Evolutionary conservation across 495 filamentous ascomycete genomes (phyloP).

Genomic region (Trichocladium uniseriatum): DNA sequence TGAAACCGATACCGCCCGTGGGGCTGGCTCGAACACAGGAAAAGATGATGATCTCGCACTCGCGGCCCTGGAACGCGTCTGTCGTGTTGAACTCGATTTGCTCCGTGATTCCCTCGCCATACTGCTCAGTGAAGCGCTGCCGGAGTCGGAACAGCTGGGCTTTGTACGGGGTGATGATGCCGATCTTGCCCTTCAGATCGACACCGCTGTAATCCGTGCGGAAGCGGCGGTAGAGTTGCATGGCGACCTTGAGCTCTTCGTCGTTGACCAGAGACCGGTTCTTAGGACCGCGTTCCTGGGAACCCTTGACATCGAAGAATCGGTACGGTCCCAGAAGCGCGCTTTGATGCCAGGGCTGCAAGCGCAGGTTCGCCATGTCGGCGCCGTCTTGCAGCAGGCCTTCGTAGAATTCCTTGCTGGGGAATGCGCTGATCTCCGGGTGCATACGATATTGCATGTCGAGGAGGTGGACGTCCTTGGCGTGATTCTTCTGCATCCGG

Average conservation of each 20-base stretch:
- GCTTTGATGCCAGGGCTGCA: slow-evolving; percentile 76
- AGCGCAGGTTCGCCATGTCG: slow-evolving; percentile 66
- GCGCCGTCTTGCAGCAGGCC: slow-evolving; percentile 72
- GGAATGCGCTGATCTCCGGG: slow-evolving; percentile 84
- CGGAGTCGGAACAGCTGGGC: slow-evolving; percentile 78
- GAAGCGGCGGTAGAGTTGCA: slow-evolving; percentile 73
- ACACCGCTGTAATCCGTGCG: slow-evolving; percentile 56
- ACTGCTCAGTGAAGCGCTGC: slow-evolving; percentile 55
- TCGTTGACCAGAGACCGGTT: slow-evolving; percentile 87
- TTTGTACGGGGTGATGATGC: slow-evolving; percentile 96
- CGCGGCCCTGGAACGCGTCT: slow-evolving; percentile 93
- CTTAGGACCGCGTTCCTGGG: slow-evolving; percentile 64
- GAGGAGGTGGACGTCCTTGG: slow-evolving; percentile 82
- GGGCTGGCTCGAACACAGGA: slow-evolving; percentile 89
- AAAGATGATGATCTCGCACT: slow-evolving; percentile 97
- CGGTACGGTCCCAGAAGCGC: slow-evolving; percentile 78
- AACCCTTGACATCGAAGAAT: slow-evolving; percentile 94
- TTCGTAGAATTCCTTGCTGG: slow-evolving; percentile 87
- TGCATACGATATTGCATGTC: slow-evolving; percentile 99
- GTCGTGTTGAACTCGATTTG: slow-evolving; percentile 95
- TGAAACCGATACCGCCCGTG: slow-evolving; percentile 90
- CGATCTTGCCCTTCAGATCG: slow-evolving; percentile 75
- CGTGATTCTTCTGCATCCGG: slow-evolving; percentile 88
- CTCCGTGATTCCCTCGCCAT: slow-evolving; percentile 64
- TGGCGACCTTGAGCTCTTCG: slow-evolving; percentile 73